A percentile compares a stretch with the other conserved stretches of the same genome.
Conservation (phyloP, 2,329 filamentous ascomycete species). For the Aspergillus pseudotamarii region DNA sequence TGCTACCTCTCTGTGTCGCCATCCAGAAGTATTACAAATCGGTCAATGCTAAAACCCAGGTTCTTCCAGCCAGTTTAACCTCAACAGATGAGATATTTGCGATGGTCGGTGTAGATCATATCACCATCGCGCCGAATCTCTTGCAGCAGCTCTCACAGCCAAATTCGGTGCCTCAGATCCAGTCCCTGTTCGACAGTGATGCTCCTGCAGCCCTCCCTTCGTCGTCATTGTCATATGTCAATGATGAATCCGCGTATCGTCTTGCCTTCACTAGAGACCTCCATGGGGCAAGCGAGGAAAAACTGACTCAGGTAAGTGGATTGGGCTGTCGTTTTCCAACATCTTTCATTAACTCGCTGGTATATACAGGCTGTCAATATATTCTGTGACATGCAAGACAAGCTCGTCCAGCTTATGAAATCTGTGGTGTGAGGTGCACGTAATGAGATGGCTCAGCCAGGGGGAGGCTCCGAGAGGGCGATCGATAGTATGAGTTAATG, state of each 20-base stretch:
- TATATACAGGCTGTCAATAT: slow-evolving; percentile 54
- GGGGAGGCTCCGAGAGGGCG: too few relatives aligned
- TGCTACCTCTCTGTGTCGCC: slow-evolving; percentile 53
- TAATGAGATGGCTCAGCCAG: neutral
- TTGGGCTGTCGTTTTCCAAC: neutral
- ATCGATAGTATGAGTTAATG: neutral
- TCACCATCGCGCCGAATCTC: slow-evolving; percentile 61
- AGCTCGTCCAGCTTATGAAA: slow-evolving; percentile 46
- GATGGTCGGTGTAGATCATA: slow-evolving; percentile 60
- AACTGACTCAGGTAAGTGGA: slow-evolving; percentile 47
- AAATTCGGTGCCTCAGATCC: slow-evolving; percentile 36
- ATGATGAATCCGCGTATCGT: slow-evolving; percentile 53
- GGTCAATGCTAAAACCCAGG: slow-evolving; percentile 49
- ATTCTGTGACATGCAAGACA: slow-evolving; percentile 59
- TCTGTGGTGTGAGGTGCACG: neutral
- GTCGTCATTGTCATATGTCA: slow-evolving; percentile 30
- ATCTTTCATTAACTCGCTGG: neutral
- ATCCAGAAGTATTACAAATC: slow-evolving; percentile 57
- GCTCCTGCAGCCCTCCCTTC: slow-evolving; percentile 14
- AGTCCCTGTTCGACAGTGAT: slow-evolving; percentile 32
- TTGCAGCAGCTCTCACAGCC: slow-evolving; percentile 51
- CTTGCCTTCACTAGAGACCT: slow-evolving; percentile 54
- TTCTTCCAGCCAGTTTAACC: slow-evolving; percentile 61
- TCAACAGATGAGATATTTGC: slow-evolving; percentile 61
- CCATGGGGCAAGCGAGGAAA: slow-evolving; percentile 48